Evolutionary conservation across 2,329 filamentous ascomycete species (phyloP).

Genomic region (Trichoderma sp.): DNA sequence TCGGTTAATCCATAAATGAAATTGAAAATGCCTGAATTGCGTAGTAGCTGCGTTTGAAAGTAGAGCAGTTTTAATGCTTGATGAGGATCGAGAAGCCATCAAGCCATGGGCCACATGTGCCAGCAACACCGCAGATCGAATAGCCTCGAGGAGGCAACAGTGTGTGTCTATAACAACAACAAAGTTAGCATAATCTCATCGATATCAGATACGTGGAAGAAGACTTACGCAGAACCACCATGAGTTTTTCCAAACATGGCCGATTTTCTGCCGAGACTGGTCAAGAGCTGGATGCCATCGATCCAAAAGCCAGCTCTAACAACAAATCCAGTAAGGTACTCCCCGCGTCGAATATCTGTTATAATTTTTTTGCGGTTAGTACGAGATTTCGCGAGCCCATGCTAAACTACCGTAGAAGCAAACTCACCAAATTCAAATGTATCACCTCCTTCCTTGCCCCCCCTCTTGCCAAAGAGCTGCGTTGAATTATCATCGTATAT

Average conservation of each 20-base stretch:
- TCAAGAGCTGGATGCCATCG: slow-evolving; percentile 87
- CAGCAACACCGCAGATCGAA: slow-evolving; percentile 83
- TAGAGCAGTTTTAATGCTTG: slow-evolving; percentile 37
- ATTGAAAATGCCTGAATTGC: slow-evolving; percentile 3
- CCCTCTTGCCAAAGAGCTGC: slow-evolving; percentile 84
- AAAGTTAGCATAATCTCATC: slow-evolving; percentile 34
- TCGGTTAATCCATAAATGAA: slow-evolving; percentile 24
- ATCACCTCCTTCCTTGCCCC: slow-evolving; percentile 70
- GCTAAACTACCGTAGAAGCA: slow-evolving; percentile 16
- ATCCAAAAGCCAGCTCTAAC: slow-evolving; percentile 81
- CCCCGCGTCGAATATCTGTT: slow-evolving; percentile 78
- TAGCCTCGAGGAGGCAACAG: slow-evolving; percentile 89
- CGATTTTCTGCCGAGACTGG: slow-evolving; percentile 84
- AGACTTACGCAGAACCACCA: slow-evolving; percentile 79
- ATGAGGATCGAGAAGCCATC: slow-evolving; percentile 84
- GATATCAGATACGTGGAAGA: neutral
- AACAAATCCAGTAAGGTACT: slow-evolving; percentile 85
- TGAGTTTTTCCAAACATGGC: slow-evolving; percentile 79
- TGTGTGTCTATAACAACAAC: slow-evolving; percentile 64
- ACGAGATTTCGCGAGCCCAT: too few species aligned
- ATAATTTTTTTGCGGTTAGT: neutral
- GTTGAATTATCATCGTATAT: slow-evolving; percentile 84
- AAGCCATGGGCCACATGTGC: slow-evolving; percentile 78
- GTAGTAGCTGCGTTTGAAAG: neutral
- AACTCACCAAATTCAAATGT: slow-evolving; percentile 76